phyloP scores from a whole-genome alignment of 495 filamentous ascomycete species.

The Penicillium psychrofluorescens region DNA sequence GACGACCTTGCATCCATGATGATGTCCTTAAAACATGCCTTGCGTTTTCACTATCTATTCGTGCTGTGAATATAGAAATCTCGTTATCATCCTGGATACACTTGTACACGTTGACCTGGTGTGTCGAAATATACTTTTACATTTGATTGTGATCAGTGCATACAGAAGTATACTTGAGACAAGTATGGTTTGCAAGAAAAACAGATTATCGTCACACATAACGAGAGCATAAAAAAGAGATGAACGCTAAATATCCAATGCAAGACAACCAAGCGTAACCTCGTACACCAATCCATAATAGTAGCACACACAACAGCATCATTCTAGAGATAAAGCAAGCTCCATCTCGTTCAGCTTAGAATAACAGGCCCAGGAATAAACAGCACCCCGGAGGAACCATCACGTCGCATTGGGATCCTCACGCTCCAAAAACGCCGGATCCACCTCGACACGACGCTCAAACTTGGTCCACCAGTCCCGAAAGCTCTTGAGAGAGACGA shows the following conservation, averaged over 20 bases:
- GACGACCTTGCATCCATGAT: too few relatives aligned
- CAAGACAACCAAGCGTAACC: not conserved
- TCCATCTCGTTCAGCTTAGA: not conserved
- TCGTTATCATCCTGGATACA: too few relatives aligned
- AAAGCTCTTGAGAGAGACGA: conserved; percentile 85
- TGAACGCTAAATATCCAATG: conserved; percentile 1
- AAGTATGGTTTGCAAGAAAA: too few relatives aligned
- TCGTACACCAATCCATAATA: not conserved
- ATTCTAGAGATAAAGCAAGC: too few relatives aligned
- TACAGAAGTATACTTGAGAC: too few relatives aligned
- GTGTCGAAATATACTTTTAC: not conserved
- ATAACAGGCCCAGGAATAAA: not conserved
- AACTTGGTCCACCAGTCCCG: conserved; percentile 98
- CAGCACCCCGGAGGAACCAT: not conserved
- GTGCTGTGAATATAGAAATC: too few relatives aligned
- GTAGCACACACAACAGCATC: not conserved
- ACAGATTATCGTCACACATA: conserved; percentile 1
- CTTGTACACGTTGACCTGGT: too few relatives aligned
- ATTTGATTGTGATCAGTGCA: not conserved
- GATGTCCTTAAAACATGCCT: too few relatives aligned
- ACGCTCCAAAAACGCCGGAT: conserved; percentile 86
- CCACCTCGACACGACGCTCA: conserved; percentile 75
- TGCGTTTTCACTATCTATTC: too few relatives aligned
- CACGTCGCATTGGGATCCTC: conserved; percentile 43
- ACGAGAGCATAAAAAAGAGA: not conserved